Base-by-base conservation (phyloP, 2,329 filamentous ascomycete genomes). In the Mycosphaerella sp. region DNA sequence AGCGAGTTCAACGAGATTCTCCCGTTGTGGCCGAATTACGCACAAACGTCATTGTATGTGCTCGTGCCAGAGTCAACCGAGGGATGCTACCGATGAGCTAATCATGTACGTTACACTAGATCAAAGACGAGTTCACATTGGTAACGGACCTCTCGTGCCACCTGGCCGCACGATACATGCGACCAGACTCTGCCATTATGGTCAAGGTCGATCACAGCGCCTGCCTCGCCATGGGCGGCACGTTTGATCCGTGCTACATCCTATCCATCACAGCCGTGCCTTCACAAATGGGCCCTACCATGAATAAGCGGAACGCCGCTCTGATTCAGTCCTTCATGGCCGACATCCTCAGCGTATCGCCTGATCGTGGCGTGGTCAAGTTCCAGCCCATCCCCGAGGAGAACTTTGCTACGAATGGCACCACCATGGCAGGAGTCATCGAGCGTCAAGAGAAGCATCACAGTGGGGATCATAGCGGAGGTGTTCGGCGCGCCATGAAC, bases 271-370 rank as follows among this genome's bases (percentile, higher is more conserved):
- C 80, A 36, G 84, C 88, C 0, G 76, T 93, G 8, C 78, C 86
- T 1, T 77, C 77, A 9, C 79, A 88, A 59, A 74, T 93, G 54
- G 83, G 85, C 57, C 81, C 87, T 0, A 80, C 83, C 3, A 88
- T 82, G 49, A 95, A 95, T 73, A 86, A 87, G 68, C 82, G 89
- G 58, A 93, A 92, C 69, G 83, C 88, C 1, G 78, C 79, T n/a
- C 72, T 95, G 14, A 80, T 95, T 3, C 87, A 93, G 66, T 77
- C 76, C n/a, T 85, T 87, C 67, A 79, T 95, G 69, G 77, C 83
- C 11, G 85, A 89, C 23, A 77, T 83, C 0, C 75, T 95, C 0
- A 80, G 81, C 1, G 87, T 95, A 2, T 64, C 76, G 0, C 70
- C 83, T 0, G 75, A 80, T 1, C 80, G 88, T 39, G 89, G 90